A percentile compares a stretch with the other conserved stretches of the same genome.
Conservation (phyloP, 306 rosid species). For the Vigna unguiculata region DNA sequence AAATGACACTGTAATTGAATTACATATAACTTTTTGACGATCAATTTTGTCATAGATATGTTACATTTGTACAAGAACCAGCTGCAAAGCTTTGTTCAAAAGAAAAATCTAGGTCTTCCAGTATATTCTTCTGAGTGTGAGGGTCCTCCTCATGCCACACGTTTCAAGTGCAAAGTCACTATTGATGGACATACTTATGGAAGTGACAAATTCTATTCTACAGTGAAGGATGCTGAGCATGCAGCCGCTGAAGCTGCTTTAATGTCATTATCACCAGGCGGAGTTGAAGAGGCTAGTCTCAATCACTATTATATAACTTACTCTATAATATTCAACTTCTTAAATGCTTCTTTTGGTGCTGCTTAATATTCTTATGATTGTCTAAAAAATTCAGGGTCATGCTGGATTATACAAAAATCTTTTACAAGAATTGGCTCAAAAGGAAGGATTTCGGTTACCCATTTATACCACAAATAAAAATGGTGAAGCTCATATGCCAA, state of each 20-base stretch:
- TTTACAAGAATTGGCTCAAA: constrained; percentile 80
- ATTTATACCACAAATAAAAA: constrained; percentile 53
- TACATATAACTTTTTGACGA: constrained; percentile 30
- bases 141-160: constrained; percentile 84
- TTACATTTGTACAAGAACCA: constrained; percentile 72
- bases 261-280: constrained; percentile 54
- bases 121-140: constrained; percentile 71
- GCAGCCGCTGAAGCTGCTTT: constrained; percentile 89
- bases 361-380: constrained; percentile 28
- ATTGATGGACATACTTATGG: constrained; percentile 66
- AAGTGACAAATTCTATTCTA: constrained; percentile 60
- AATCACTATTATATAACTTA: constrained; percentile 16
- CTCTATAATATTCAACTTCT: constrained; percentile 28
- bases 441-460: constrained; percentile 61
- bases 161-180: constrained; percentile 73
- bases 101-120: constrained; percentile 63
- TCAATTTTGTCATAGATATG: constrained; percentile 50
- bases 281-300: constrained; percentile 71
- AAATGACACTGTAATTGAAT: constrained; percentile 2
- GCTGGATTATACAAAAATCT: constrained; percentile 74
- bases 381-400: constrained; percentile 56
- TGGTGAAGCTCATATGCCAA: constrained; percentile 70
- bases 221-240: constrained; percentile 87
- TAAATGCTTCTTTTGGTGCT: neutral
- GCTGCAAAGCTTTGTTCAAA: constrained; percentile 71